Base-by-base conservation (phyloP, 495 filamentous ascomycete genomes). In the Penicillium herquei region DNA sequence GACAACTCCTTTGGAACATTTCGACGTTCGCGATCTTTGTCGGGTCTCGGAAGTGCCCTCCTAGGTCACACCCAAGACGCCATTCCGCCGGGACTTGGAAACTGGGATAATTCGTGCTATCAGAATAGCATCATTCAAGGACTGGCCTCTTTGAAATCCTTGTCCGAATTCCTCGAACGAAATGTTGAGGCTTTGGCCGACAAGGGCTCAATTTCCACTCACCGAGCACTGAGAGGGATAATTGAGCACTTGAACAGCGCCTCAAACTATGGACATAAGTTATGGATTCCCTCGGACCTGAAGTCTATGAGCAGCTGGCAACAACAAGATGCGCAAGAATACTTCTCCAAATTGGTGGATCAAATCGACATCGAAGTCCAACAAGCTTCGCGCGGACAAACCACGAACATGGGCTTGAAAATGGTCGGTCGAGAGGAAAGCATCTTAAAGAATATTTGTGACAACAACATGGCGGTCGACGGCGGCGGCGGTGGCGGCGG, bases 281-380 rank as follows among this genome's bases (percentile, higher is more conserved):
- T 96, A 9, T 94, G 90, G 89, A 89, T 89, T 14, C 88, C 88
- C 0, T 69, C 81, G 3, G 83, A 85, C 52, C 66, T 97, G 12
- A 94, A 94, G 65, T 88, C 82, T 11, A 91, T 97, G 85, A 92
- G 86, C 65, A 93, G 87, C 44, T 94, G 88, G 86, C 87, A 96
- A 68, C 95, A 99, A 64, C 95, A 99, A 65, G 95, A 99, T 75
- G 95, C 95, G 6, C 95, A 99, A 69, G 95, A 99, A 69, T 99
- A 96, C 66, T 96, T 89, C 52, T 91, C 91, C 14, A 96, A 92
- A 61, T 74, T 99, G 21, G 76, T 96, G 51, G 90, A 93, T 48
- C 85, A 92, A 57, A 73, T 99, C 41, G 91, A 98, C 61, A 86
- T 87, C 60, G 92, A 95, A 58, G 75, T 89, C 26, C 68, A 73